phyloP scores from a whole-genome alignment of 148 eudicot species.

The Amaranthus hypochondriacus region DNA sequence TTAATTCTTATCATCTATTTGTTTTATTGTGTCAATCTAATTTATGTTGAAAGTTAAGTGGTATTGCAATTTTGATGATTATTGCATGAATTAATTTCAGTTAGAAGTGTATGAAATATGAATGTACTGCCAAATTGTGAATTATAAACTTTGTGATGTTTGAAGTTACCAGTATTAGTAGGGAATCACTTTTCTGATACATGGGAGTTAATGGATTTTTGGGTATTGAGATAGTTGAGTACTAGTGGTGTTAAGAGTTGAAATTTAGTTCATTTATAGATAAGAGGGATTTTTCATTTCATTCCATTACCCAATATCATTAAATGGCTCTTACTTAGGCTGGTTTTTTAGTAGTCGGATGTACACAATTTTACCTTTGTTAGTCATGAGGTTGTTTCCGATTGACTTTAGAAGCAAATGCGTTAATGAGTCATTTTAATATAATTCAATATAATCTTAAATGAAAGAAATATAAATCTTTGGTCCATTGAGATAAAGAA shows the following conservation, averaged over 20 bases:
- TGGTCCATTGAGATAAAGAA: background rate
- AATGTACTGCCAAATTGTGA: conserved; percentile 3
- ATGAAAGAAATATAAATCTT: background rate
- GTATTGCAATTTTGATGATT: background rate
- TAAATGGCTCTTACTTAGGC: too few species aligned
- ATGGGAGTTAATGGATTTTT: background rate
- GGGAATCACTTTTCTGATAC: background rate
- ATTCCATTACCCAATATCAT: too few species aligned
- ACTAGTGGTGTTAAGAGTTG: background rate
- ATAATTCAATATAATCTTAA: too few species aligned
- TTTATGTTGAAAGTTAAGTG: background rate
- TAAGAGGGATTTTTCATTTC: too few species aligned
- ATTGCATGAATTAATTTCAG: background rate
- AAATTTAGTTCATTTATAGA: too few species aligned
- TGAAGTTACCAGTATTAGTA: background rate
- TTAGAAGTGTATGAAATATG: background rate
- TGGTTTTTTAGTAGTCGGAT: too few species aligned
- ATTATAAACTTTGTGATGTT: background rate
- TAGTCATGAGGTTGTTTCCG: too few species aligned
- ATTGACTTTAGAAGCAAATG: too few species aligned
- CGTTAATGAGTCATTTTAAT: too few species aligned
- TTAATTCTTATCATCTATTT: background rate
- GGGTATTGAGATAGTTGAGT: background rate
- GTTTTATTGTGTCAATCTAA: background rate
- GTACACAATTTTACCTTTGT: too few species aligned